These are phyloP conservation scores for Lipomyces yamadae DNA, from an alignment of 805 yeast genomes.

Conservation along the genomic window DNA sequence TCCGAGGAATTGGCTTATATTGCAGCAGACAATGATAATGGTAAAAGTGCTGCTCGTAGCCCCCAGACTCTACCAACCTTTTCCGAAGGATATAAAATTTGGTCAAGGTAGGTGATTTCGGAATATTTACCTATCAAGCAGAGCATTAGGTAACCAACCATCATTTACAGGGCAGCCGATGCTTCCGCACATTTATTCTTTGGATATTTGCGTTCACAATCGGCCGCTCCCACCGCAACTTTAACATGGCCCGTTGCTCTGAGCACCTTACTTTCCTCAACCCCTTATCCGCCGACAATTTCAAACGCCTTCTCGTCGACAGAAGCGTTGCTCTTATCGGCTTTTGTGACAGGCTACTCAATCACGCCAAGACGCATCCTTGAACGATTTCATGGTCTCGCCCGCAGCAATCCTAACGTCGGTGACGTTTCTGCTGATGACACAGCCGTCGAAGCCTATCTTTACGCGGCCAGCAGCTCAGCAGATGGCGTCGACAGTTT, in stretches of 20 bases:
- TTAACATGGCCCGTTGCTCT: conserved; percentile 25
- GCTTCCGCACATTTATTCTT: conserved; percentile 82
- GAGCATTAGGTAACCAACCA: conserved; percentile 46
- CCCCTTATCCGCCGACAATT: conserved; percentile 27
- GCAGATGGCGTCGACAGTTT: conserved; percentile 4
- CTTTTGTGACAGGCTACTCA: background rate
- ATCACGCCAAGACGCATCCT: conserved; percentile 13
- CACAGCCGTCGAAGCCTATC: conserved; percentile 7
- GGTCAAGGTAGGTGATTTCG: conserved; percentile 19
- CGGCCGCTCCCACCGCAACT: conserved; percentile 11
- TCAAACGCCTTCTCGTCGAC: conserved; percentile 4
- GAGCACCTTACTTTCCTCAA: conserved; percentile 28
- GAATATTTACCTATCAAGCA: background rate
- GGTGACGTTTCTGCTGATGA: conserved; percentile 12
- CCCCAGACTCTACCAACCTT: conserved; percentile 11
- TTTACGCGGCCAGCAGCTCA: conserved; percentile 4
- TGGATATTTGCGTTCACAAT: conserved; percentile 68
- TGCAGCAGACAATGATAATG: conserved; percentile 58
- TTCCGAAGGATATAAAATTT: conserved; percentile 22
- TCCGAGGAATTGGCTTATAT: conserved; percentile 52
- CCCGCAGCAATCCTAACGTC: conserved; percentile 7
- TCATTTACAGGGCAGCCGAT: conserved; percentile 76
- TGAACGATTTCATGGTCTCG: conserved; percentile 19
- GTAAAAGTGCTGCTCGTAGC: background rate
- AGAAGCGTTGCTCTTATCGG: conserved; percentile 12